phyloP scores from a whole-genome alignment of 176 grass and related monocot genomes.

The Triticum aestivum region IWGSC_CS_RefSeq_v2.1 NC_057802.1:129523654-129524153 shows the following conservation, averaged over 20 bases:
- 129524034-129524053: neutral
- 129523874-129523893: neutral
- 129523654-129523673: constrained; percentile 54
- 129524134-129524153: constrained; percentile 92
- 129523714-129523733: neutral
- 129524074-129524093: constrained; percentile 28
- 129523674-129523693: constrained; percentile 8
- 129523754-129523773: neutral
- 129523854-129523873: neutral
- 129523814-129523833: neutral
- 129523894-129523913: neutral
- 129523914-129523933: neutral
- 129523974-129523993: neutral
- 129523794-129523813: neutral
- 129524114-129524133: constrained; percentile 91
- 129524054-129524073: constrained; percentile 28
- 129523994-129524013: constrained; percentile 9
- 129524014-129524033: constrained; percentile 9
- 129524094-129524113: constrained; percentile 69
- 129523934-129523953: neutral
- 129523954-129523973: neutral
- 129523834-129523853: neutral
- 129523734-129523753: neutral
- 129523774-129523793: neutral
- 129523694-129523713: neutral